A percentile compares a stretch with the other conserved stretches of the same genome.
Evolutionary conservation across 345 rosid species (phyloP).

Genomic region (Punica granatum): DNA sequence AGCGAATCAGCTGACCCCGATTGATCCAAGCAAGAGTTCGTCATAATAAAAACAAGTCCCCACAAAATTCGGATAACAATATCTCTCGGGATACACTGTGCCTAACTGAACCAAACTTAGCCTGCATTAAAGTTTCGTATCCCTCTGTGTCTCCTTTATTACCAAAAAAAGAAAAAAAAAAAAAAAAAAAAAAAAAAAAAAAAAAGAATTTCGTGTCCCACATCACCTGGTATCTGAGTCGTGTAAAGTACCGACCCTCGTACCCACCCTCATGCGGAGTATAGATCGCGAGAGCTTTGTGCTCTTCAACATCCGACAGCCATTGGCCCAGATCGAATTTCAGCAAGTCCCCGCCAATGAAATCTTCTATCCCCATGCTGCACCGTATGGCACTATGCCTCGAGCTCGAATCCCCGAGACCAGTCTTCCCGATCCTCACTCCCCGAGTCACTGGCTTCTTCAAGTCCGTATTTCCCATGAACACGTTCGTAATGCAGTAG

Average conservation of each 20-base stretch:
- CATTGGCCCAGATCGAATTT: slow-evolving; percentile 64
- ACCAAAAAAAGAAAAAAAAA: too few species aligned
- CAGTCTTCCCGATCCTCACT: background rate
- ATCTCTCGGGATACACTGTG: background rate
- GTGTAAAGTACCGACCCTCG: slow-evolving; percentile 78
- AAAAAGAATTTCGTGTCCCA: too few species aligned
- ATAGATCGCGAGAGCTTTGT: slow-evolving; percentile 79
- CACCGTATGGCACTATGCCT: slow-evolving; percentile 16
- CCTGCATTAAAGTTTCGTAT: background rate
- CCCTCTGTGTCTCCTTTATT: too few species aligned
- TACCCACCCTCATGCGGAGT: slow-evolving; percentile 93
- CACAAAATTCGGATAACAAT: background rate
- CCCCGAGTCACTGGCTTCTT: background rate
- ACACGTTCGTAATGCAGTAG: background rate
- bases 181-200: too few species aligned
- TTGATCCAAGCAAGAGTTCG: background rate
- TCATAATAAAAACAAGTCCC: background rate
- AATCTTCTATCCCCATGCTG: slow-evolving; percentile 46
- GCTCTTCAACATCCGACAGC: slow-evolving; percentile 82
- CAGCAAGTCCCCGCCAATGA: slow-evolving; percentile 75
- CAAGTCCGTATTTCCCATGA: background rate
- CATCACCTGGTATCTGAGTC: slow-evolving; percentile 33
- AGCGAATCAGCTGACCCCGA: too few species aligned
- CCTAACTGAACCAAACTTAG: background rate
- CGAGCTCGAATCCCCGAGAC: slow-evolving; percentile 6